A percentile compares a stretch with the other conserved stretches of the same genome.
Conservation (phyloP, 1,284 basidiomycete genomes). For the Neolentinus lepideus region DNA sequence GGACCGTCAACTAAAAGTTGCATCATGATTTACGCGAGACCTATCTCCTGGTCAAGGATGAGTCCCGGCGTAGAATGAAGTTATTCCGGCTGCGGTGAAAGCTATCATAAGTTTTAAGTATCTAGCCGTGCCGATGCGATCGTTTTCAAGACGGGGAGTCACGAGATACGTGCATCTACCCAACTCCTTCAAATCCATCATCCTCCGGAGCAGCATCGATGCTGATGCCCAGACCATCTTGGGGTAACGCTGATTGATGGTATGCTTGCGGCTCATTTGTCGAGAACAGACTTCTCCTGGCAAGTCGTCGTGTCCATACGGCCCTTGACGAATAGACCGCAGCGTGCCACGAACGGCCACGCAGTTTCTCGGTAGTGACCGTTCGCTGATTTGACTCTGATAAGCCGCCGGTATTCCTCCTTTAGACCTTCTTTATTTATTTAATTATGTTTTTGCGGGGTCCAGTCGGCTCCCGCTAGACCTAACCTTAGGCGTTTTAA, state of each 20-base stretch:
- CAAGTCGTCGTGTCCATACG: no score
- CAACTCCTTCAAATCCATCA: no score
- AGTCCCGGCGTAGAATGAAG: not conserved
- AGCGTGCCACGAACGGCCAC: not conserved
- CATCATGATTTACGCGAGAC: not conserved
- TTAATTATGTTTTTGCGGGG: not conserved
- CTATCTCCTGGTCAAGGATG: not conserved
- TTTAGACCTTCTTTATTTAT: not conserved
- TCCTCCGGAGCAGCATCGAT: no score
- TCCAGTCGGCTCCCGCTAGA: not conserved
- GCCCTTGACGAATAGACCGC: not conserved
- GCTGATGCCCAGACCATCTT: no score
- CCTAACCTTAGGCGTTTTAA: not conserved
- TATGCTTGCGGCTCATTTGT: no score
- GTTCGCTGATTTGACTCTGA: not conserved
- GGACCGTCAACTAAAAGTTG: not conserved
- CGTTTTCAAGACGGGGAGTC: no score
- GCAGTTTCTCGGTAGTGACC: not conserved
- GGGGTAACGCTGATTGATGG: no score
- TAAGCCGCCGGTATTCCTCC: not conserved
- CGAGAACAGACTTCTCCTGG: no score
- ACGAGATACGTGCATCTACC: no score
- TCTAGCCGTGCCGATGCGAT: no score
- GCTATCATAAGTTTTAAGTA: not conserved
- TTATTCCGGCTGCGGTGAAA: not conserved